Conservation (phyloP, 306 rosid species). For the Medicago truncatula region DNA sequence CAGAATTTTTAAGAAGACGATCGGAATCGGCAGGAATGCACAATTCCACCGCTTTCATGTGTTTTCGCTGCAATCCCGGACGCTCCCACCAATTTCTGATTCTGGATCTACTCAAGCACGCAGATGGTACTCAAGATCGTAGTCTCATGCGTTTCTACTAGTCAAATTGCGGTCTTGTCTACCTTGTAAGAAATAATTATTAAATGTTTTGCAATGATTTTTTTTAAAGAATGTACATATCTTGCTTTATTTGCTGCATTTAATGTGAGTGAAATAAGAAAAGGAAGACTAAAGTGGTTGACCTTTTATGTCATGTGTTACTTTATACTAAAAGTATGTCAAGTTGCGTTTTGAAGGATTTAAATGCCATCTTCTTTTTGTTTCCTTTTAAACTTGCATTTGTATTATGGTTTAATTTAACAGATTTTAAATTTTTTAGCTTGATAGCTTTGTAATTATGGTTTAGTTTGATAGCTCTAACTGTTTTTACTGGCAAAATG, state of each 20-base stretch:
- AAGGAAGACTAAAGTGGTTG: background rate
- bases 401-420: slow-evolving; percentile 4
- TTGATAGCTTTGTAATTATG: background rate
- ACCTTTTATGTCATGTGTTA: background rate
- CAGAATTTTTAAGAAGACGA: too few species aligned
- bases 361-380: background rate
- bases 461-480: slow-evolving; percentile 7
- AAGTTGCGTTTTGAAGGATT: slow-evolving; percentile 29
- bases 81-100: too few species aligned
- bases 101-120: too few species aligned
- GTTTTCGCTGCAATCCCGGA: too few species aligned
- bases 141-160: too few species aligned
- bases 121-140: too few species aligned
- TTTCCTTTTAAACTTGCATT: slow-evolving; percentile 1
- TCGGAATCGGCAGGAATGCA: too few species aligned
- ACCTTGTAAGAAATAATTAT: background rate
- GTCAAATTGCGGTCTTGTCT: too few species aligned
- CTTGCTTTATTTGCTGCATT: background rate
- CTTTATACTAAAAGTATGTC: background rate
- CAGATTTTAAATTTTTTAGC: background rate
- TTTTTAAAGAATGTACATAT: background rate
- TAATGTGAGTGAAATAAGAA: slow-evolving; percentile 1
- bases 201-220: background rate
- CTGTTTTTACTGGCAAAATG: background rate
- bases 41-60: too few species aligned